Evolutionary conservation across 2,329 filamentous ascomycete genomes (phyloP), one percentile per base, ranked within the genome.

Genomic region (Arthroderma sp.): DNA sequence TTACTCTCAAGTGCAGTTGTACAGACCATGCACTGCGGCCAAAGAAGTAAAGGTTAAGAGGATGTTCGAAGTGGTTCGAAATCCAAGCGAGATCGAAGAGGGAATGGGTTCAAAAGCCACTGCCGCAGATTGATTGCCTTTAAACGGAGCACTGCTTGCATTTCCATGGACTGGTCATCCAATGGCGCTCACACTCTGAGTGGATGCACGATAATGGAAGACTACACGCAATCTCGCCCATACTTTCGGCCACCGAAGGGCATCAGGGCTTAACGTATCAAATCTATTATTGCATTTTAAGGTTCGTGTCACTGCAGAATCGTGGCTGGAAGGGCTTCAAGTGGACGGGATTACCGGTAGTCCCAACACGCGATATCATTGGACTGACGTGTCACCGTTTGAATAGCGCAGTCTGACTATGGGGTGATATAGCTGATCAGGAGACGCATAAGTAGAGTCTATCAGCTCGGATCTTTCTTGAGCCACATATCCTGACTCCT

Each of bases 331-430:
- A 15, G 51, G 33, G 15, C 37, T 38, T 54, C 33, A 4, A n/a
- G 13, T 25, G 41, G 51, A 21, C 51, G 51, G 51, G n/a, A 38
- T 7, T 17, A 23, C 51, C 8, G 33, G 51, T 39, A 28, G 51
- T 38, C 37, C 51, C 23, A 35, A 19, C 51, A 38, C 33, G 51
- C 51, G 37, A 39, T 39, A 19, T 54, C 19, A 54, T 54, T 54
- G 51, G 51, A 54, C 25, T 23, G 37, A 54, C 51, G 51, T 54
- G 51, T 54, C 51, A 54, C 31, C 51, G 51, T 39, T 54, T 19
- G 47, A 51, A 51, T 51, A 31, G 47, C 23, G 47, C 25, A 33
- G 4, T 51, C 23, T 17, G 13, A 51, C 25, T 17, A 47, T 47
- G 41, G 11, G 41, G 41, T 6, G 41, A 47, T 28, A 47, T 4